These are phyloP conservation scores for Tylopilus rubrobrunneus DNA, from an alignment of 768 basidiomycete species.

Conservation along the genomic window DNA sequence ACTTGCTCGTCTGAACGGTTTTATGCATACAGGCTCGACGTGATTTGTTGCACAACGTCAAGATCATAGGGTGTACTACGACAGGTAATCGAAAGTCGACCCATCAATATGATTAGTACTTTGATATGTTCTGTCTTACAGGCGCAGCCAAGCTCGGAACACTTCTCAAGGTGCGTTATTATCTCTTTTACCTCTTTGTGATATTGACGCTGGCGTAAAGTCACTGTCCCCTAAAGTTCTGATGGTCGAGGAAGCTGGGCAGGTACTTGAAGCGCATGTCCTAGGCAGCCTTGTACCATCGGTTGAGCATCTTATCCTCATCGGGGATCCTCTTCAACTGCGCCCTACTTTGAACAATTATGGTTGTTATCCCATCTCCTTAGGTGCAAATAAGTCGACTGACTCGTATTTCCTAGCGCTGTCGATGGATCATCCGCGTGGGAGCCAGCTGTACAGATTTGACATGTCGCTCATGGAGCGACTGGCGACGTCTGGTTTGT, in stretches of 20 bases:
- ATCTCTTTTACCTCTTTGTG: neutral
- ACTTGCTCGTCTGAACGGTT: neutral
- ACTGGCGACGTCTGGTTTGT: conserved; percentile 49
- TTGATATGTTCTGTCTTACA: conserved; percentile 20
- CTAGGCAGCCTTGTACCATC: conserved; percentile 59
- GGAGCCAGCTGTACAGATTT: conserved; percentile 54
- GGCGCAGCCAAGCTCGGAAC: conserved; percentile 66
- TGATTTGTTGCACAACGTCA: conserved; percentile 46
- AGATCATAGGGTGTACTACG: conserved; percentile 76
- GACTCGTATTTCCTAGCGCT: conserved; percentile 40
- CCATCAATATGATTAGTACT: neutral
- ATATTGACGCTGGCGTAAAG: conserved; percentile 30
- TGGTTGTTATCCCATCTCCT: conserved; percentile 35
- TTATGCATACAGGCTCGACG: conserved; percentile 44
- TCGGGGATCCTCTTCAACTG: conserved; percentile 78
- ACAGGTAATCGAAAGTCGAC: conserved; percentile 43
- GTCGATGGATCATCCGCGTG: conserved; percentile 63
- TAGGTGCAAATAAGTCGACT: neutral
- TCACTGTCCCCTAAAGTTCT: conserved; percentile 57
- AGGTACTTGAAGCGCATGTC: conserved; percentile 77
- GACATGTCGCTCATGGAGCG: conserved; percentile 79
- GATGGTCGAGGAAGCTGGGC: conserved; percentile 78
- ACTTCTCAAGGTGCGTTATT: conserved; percentile 45
- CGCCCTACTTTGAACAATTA: conserved; percentile 65
- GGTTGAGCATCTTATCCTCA: conserved; percentile 70